These are phyloP conservation scores for Solanum sejunctum DNA, from an alignment of 257 asterid species.

Conservation along the genomic window DNA sequence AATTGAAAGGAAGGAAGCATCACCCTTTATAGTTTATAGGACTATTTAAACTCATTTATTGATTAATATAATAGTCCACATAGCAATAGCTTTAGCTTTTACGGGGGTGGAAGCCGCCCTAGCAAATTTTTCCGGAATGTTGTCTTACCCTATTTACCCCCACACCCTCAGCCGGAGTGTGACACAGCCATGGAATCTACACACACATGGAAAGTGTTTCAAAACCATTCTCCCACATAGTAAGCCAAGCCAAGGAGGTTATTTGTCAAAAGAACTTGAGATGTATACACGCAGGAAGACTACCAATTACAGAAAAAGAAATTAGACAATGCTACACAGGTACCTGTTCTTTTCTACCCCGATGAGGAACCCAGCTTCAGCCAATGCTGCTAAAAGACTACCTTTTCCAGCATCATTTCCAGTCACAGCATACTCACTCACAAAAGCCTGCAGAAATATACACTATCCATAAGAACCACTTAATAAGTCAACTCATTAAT, in stretches of 20 bases:
- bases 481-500: background rate
- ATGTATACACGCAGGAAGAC: background rate
- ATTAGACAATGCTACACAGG: background rate
- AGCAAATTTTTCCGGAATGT: background rate
- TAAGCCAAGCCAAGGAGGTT: background rate
- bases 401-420: constrained; percentile 78
- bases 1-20: too few relatives aligned
- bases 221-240: background rate
- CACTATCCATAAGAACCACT: background rate
- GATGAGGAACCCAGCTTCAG: constrained; percentile 86
- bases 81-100: background rate
- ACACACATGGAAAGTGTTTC: background rate
- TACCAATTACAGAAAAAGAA: background rate
- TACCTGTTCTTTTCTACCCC: constrained; percentile 91
- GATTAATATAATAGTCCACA: background rate
- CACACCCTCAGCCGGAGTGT: background rate
- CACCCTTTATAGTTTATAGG: background rate
- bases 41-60: background rate
- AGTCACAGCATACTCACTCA: constrained; percentile 92
- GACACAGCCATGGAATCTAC: background rate
- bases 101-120: background rate
- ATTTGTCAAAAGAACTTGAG: background rate
- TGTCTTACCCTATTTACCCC: background rate
- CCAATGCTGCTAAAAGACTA: constrained; percentile 82
- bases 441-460: constrained; percentile 62